Conservation (phyloP, 179 eudicot species). For the Pouteria campechiana region DNA sequence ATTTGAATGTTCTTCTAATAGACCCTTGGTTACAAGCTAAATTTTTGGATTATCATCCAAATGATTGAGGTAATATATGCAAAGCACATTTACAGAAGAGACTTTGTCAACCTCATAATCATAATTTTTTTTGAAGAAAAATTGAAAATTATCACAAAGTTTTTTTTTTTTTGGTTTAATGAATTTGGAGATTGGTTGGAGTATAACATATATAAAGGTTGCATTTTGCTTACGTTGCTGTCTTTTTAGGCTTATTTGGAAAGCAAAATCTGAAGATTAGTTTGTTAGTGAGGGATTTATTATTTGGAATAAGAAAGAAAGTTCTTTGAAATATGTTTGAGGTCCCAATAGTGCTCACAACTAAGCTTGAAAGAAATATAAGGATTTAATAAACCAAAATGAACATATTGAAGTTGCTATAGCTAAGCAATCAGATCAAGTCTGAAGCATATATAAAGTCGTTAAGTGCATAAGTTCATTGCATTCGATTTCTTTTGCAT, state of each 20-base stretch:
- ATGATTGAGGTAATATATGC: neutral
- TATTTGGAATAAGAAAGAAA: neutral
- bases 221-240: constrained; percentile 1
- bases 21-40: too few relatives aligned
- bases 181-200: too few relatives aligned
- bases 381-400: neutral
- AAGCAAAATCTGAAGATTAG: neutral
- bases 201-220: too few relatives aligned
- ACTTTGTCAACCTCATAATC: neutral
- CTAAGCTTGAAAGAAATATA: neutral
- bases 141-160: too few relatives aligned
- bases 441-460: neutral
- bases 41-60: neutral
- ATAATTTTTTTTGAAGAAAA: neutral
- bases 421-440: neutral
- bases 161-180: too few relatives aligned
- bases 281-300: neutral
- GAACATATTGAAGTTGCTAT: neutral
- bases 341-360: neutral
- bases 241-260: neutral
- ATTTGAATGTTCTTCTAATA: too few relatives aligned
- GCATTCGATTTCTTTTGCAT: neutral
- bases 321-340: neutral
- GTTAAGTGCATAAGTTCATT: neutral
- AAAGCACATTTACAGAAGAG: neutral